Evolutionary conservation across 164 flowering plant genomes (phyloP).

Genomic region (Pachysandra terminalis): DNA sequence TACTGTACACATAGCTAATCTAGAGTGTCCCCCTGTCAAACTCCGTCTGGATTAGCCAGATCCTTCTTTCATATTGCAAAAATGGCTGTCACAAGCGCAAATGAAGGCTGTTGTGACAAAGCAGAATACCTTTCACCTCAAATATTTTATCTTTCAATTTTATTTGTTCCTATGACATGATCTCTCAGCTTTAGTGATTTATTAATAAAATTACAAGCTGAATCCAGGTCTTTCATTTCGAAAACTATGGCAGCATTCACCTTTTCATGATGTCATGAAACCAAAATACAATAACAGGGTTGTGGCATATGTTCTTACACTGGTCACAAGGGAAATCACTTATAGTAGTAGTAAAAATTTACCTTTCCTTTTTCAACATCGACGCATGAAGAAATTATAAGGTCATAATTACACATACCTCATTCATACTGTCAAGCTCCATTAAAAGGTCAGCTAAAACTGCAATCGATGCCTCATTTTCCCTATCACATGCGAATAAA

Average conservation of each 20-base stretch:
- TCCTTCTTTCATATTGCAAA: no score
- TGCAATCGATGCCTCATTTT: slow-evolving; percentile 98
- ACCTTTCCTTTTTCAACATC: not conserved
- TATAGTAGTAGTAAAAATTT: no score
- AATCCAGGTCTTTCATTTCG: not conserved
- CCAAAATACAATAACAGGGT: not conserved
- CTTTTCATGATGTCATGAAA: not conserved
- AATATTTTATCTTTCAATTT: no score
- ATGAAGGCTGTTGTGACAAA: no score
- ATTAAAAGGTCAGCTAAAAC: slow-evolving; percentile 84
- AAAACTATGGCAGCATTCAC: not conserved
- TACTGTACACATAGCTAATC: no score
- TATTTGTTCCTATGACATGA: not conserved
- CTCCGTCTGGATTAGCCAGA: no score
- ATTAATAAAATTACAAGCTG: not conserved
- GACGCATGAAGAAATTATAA: not conserved
- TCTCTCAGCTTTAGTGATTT: not conserved
- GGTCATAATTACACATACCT: slow-evolving; percentile 43
- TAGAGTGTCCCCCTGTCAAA: no score
- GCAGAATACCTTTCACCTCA: no score
- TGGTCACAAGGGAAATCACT: not conserved
- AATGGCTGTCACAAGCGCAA: no score
- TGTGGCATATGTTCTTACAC: not conserved
- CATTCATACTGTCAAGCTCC: slow-evolving; percentile 91
- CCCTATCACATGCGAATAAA: slow-evolving; percentile 42